A percentile compares a stretch with the other conserved stretches of the same genome.
phyloP scores from a whole-genome alignment of 192 early-diverging fungal genomes.

The Obelidium mucronatum region DNA sequence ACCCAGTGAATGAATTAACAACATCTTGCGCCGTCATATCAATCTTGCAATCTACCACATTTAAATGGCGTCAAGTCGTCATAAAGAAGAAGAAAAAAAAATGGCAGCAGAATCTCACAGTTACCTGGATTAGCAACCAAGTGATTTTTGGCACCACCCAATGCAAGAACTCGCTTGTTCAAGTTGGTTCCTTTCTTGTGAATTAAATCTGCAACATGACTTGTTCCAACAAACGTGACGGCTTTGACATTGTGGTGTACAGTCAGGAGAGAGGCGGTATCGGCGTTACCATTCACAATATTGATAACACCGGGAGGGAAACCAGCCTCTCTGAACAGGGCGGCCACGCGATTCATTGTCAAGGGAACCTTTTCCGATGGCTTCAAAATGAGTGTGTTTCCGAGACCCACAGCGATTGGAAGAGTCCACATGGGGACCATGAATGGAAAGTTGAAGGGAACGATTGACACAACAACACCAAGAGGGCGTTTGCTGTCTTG shows the following conservation, averaged over 20 bases:
- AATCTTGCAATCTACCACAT: constrained; percentile 65
- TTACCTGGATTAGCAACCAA: constrained; percentile 72
- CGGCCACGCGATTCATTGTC: constrained; percentile 72
- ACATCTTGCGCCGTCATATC: constrained; percentile 82
- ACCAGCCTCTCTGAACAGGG: constrained; percentile 51
- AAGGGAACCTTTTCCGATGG: constrained; percentile 84
- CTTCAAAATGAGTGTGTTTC: constrained; percentile 81
- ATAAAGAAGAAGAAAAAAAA: neutral
- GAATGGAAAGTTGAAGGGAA: constrained; percentile 85
- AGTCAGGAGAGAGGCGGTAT: constrained; percentile 62
- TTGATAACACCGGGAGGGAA: constrained; percentile 80
- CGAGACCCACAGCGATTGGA: constrained; percentile 71
- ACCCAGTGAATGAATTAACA: constrained; percentile 78
- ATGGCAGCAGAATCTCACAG: neutral
- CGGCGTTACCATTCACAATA: constrained; percentile 72
- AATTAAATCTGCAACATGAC: constrained; percentile 74
- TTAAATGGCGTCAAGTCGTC: neutral
- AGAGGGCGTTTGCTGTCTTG: constrained; percentile 69
- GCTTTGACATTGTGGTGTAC: constrained; percentile 71
- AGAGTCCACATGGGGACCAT: constrained; percentile 75
- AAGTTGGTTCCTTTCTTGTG: constrained; percentile 50
- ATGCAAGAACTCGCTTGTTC: constrained; percentile 76
- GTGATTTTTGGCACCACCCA: constrained; percentile 78
- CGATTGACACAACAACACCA: constrained; percentile 80
- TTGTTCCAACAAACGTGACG: constrained; percentile 83